Base-by-base conservation (phyloP, 345 rosid species). In the Salix koriyanagi region DNA sequence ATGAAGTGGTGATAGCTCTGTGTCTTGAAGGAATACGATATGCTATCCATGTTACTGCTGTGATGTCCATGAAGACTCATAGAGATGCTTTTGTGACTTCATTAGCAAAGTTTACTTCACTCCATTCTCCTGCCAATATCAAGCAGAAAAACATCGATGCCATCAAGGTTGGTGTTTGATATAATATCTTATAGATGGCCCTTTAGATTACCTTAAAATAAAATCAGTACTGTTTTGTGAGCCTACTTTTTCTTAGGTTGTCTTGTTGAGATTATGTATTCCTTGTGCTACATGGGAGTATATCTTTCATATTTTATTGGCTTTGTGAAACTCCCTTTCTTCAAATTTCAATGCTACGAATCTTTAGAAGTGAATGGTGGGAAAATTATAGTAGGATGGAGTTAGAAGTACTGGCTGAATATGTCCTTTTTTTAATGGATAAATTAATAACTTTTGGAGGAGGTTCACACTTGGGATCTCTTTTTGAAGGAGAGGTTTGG, bases 61-160 rank as follows among this genome's bases (percentile, higher is more conserved):
- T 91, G 78, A 93, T 96, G 98, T 92, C 98, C 75, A 92, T 96
- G 96, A 96, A 92, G 89, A 96, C 99, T 67, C 99, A 92, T 77
- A 94, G 99, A 87, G 99, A 96, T 85, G 99, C 97, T 75, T 96
- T 96, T 84, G 97, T 96, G 83, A 94, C 98, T 74, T 96, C 99
- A 66, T 87, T 96, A 79, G 99, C 98, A 68, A 96, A 94, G 87
- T 96, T 94, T 83, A 96, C 99, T 69, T 94, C 97, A 62, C 94
- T 96, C 80, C 99, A 96, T 84, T 92, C 99, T 73, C 99, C 99
- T 75, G 95, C 97, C 75, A 96, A 94, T 85, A 93, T 96, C 85
- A 94, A 91, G 85, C 97, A 87, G 88, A 96, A 88, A 86, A 93
- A 96, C 76, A 84, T 96, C 60, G 95, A 89, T 76, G 98, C 97